phyloP scores from a whole-genome alignment of 2,329 filamentous ascomycete species.

The Chrysosporium queenslandicum region DNA sequence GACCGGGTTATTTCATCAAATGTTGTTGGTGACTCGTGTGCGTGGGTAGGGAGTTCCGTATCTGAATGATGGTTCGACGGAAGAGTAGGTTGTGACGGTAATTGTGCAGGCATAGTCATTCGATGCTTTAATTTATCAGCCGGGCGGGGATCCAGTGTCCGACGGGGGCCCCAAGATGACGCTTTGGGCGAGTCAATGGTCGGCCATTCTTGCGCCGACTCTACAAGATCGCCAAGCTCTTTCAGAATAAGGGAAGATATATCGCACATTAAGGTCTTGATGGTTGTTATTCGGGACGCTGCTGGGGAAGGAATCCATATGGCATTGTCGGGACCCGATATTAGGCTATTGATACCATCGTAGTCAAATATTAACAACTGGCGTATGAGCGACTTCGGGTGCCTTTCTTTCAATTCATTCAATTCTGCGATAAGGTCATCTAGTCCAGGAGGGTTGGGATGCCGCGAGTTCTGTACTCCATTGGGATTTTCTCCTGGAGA shows the following conservation, averaged over 20 bases:
- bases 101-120: constrained; percentile 67
- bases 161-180: constrained; percentile 41
- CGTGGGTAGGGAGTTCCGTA: constrained; percentile 25
- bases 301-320: constrained; percentile 59
- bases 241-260: constrained; percentile 63
- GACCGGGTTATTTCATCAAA: constrained; percentile 45
- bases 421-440: constrained; percentile 50
- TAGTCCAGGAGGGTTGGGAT: constrained; percentile 19
- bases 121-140: constrained; percentile 54
- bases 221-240: constrained; percentile 65
- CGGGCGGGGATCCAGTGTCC: constrained; percentile 38
- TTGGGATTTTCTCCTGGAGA: neutral
- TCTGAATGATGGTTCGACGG: constrained; percentile 31
- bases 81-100: constrained; percentile 39
- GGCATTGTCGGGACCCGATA: constrained; percentile 52
- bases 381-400: constrained; percentile 66
- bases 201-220: constrained; percentile 60
- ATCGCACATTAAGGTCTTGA: constrained; percentile 71
- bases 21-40: constrained; percentile 42
- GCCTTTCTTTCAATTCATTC: constrained; percentile 59
- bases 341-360: constrained; percentile 45
- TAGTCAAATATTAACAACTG: constrained; percentile 74
- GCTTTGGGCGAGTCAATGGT: constrained; percentile 65
- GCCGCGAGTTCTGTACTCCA: neutral
- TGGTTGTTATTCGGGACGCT: constrained; percentile 63